These are phyloP conservation scores for Perilla frutescens DNA, from an alignment of 257 asterid genomes.

Conservation along the genomic window DNA sequence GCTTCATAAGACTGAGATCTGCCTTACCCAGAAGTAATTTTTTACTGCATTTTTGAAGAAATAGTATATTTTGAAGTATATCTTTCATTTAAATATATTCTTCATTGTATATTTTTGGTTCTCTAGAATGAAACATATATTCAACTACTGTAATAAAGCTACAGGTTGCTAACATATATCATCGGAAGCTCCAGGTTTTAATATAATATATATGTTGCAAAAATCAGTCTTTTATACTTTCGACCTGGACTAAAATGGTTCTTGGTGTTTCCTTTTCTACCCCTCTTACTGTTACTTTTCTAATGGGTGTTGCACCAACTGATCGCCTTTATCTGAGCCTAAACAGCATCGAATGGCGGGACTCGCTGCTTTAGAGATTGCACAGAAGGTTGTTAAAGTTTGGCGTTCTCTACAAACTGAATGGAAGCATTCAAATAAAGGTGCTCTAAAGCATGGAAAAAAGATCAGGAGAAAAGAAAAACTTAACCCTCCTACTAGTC, in stretches of 20 bases:
- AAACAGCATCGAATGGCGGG: constrained; percentile 99
- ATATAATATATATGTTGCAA: too few relatives aligned
- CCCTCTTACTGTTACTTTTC: constrained; percentile 8
- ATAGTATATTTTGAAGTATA: too few relatives aligned
- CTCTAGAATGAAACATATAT: too few relatives aligned
- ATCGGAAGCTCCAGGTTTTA: too few relatives aligned
- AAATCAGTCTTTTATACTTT: too few relatives aligned
- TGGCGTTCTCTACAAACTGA: constrained; percentile 94
- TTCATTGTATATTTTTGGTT: too few relatives aligned
- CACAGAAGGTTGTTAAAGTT: constrained; percentile 87
- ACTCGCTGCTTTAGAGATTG: constrained; percentile 95
- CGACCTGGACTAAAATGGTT: constrained; percentile 8
- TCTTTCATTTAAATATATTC: too few relatives aligned
- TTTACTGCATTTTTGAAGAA: too few relatives aligned
- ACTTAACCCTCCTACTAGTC: constrained; percentile 66
- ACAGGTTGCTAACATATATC: too few relatives aligned
- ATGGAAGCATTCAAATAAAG: constrained; percentile 81
- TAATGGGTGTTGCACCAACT: constrained; percentile 29
- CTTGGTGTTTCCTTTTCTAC: constrained; percentile 18
- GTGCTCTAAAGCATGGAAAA: constrained; percentile 71
- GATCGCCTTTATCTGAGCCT: constrained; percentile 37
- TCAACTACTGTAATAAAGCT: too few relatives aligned
- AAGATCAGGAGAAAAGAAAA: constrained; percentile 75
- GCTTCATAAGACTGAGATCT: too few relatives aligned
- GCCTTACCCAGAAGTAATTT: too few relatives aligned